phyloP scores from a whole-genome alignment of 805 yeast species.

The Limtongia smithiae region DNA sequence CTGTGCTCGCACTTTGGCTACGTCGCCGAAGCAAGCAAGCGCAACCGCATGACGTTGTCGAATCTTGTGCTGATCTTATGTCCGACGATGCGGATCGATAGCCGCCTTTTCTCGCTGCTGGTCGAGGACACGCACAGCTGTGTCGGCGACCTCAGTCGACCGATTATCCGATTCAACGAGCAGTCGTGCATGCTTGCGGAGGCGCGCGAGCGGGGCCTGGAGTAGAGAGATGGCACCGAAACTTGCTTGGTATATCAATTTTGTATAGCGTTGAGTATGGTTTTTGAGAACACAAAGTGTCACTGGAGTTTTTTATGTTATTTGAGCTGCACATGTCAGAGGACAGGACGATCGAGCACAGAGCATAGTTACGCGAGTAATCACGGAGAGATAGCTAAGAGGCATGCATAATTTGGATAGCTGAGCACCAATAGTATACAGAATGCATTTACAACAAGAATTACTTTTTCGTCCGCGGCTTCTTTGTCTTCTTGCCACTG shows the following conservation, averaged over 20 bases:
- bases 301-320: too few relatives aligned
- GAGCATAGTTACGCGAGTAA: too few relatives aligned
- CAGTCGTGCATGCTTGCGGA: conserved; percentile 5
- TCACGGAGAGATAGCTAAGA: too few relatives aligned
- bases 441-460: too few relatives aligned
- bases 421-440: too few relatives aligned
- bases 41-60: conserved; percentile 34
- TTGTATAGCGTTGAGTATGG: not conserved
- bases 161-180: conserved; percentile 2
- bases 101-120: conserved; percentile 30
- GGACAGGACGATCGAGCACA: too few relatives aligned
- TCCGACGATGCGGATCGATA: conserved; percentile 35
- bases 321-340: too few relatives aligned
- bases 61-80: conserved; percentile 35
- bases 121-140: conserved; percentile 20
- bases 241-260: not conserved
- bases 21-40: conserved; percentile 24
- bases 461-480: too few relatives aligned
- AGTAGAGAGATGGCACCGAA: not conserved
- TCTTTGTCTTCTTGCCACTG: conserved; percentile 58
- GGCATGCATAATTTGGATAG: too few relatives aligned
- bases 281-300: too few relatives aligned
- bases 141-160: not conserved
- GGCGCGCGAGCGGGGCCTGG: conserved; percentile 33
- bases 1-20: conserved; percentile 32